Conservation (phyloP, 2,329 filamentous ascomycete species). For the Pestalotiopsis sp. region DNA sequence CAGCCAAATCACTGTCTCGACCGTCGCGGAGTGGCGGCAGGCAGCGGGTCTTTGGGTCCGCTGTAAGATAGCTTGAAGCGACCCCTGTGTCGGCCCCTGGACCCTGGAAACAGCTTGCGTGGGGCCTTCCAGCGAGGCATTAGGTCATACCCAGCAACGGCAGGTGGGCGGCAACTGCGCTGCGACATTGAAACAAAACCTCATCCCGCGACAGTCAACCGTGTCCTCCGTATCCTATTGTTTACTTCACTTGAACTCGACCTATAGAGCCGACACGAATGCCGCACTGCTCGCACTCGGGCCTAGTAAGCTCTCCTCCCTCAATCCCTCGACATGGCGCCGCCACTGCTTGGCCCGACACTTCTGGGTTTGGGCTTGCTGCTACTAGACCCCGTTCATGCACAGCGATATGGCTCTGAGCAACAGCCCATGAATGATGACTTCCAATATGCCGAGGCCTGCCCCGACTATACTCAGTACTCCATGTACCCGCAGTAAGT, state of each 20-base stretch:
- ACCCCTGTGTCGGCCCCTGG: not conserved
- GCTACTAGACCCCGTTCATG: not conserved
- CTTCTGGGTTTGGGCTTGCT: not conserved
- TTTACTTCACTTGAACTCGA: not conserved
- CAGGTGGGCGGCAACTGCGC: not conserved
- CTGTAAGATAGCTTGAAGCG: not conserved
- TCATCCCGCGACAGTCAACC: not conserved
- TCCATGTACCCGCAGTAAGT: slow-evolving; percentile 61
- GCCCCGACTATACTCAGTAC: slow-evolving; percentile 67
- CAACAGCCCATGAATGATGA: slow-evolving; percentile 20
- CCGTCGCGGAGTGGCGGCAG: not conserved
- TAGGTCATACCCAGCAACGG: not conserved
- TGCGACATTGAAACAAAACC: not conserved
- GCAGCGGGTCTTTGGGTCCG: not conserved
- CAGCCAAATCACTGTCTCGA: not conserved
- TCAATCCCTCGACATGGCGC: not conserved
- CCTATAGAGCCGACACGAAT: not conserved
- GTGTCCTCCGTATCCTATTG: not conserved
- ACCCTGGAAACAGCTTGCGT: not conserved
- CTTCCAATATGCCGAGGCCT: slow-evolving; percentile 45
- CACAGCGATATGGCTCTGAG: slow-evolving; percentile 4
- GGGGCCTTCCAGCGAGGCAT: not conserved
- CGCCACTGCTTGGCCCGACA: not conserved
- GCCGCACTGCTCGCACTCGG: not conserved
- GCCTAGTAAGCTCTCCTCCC: not conserved